Evolutionary conservation across 306 rosid genomes (phyloP), one percentile per base, ranked within the genome.

Genomic region (Prunus davidiana): DNA sequence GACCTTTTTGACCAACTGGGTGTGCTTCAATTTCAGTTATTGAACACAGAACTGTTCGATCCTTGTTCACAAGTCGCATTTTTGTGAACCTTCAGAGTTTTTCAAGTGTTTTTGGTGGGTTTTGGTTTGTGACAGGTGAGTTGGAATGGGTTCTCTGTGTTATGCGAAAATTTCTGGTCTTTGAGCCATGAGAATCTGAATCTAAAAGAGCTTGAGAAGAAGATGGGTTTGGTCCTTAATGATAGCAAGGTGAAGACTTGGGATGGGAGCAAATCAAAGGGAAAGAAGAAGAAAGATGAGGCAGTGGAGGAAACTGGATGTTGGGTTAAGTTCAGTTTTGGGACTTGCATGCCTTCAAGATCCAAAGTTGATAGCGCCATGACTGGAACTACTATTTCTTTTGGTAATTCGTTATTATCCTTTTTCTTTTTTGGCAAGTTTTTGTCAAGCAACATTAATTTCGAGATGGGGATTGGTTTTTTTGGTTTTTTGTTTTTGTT

Each of bases 341-440:
- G 97, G 32, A 85, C 84, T 47, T 92, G 95, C 81, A 79, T 90
- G 82, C 89, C 93, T 87, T 92, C 99, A 61, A 91, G 87, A 87
- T 88, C 99, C 82, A 91, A 90, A 81, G 91, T 90, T 86, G 91
- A 89, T 78, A 87, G 75, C 87, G 82, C 93, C 86, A 79, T 87
- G 64, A 84, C 85, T 78, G 91, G 84, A 74, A 79, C 96, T 65
- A 80, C 56, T 81, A 67, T 84, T 24, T 83, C 81, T 71, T 84
- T 74, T 82, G 97, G 99, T 95, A 83, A 81, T 56, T 72, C 15
- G 10, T 32, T 32, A 12, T 19, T 46, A 6, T 8, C 22, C 67
- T n/a, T 52, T n/a, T 64, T 11, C 50, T 45, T 5, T 67, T 75
- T 61, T 25, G 47, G 20, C 28, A 41, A 18, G 3, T 46, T 62